Base-by-base conservation (phyloP, 106 monocot genomes). In the Iris macrosiphon region DNA sequence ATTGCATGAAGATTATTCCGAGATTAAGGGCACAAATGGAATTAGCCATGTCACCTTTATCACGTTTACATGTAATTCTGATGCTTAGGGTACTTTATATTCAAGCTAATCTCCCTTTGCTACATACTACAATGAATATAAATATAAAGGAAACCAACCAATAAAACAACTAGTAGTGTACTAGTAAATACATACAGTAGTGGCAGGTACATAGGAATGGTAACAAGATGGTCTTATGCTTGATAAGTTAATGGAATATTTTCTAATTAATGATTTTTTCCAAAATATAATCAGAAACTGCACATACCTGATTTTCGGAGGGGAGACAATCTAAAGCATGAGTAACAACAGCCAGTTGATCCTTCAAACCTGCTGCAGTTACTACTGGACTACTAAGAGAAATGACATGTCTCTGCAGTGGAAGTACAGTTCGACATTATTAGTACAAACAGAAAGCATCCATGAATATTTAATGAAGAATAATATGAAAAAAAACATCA, bases 271-370 rank as follows among this genome's bases (percentile, higher is more conserved):
- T 13, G 20, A 3, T 53, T 32, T 25, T n/a, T 58, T 58, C 17
- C 6, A 1, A 2, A 8, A 25, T 40, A 40, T 58, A 22, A 12
- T 41, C 3, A 26, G 38, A 27, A 41, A 13, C 19, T 40, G 13
- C 0, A 10, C 49, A 64, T 25, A 87, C 96, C 96, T 96, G 90
- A 42, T 87, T 86, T 49, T 90, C 96, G 7, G 96, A 90, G 7
- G 85, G 45, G 66, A 96, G 86, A 60, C 83, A 72, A 28, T 83
- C 77, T 21, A 86, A 96, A 55, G 83, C 68, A 96, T 90, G 90
- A 62, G 70, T 80, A 41, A 96, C 90, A 47, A 96, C 49, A 7
- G 96, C 96, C 38, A 96, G 35, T 63, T 69, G 52, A 72, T 87
- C 79, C 61, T 61, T 71, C 49, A 61, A 83, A 66, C 90, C 86